Evolutionary conservation across 1,284 basidiomycete genomes (phyloP).

Genomic region (Austroboletus olivaceoglutinosus): DNA sequence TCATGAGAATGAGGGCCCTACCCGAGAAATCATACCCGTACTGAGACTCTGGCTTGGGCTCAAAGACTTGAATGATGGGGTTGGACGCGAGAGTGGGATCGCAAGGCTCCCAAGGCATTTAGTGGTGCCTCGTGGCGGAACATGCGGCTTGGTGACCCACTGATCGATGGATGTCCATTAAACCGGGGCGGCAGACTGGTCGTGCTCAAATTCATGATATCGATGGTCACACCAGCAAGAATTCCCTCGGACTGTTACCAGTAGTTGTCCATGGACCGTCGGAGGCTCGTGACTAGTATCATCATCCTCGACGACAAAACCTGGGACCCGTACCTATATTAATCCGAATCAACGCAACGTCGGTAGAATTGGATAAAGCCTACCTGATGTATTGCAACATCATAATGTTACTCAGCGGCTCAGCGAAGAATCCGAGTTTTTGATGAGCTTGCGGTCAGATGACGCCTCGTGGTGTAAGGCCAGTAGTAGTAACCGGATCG

Average conservation of each 20-base stretch:
- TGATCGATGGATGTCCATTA: slow-evolving; percentile 13
- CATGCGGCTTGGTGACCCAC: slow-evolving; percentile 18
- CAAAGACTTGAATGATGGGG: slow-evolving; percentile 2
- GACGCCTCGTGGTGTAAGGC: slow-evolving; percentile 13
- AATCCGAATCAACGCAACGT: slow-evolving; percentile 3
- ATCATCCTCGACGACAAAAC: slow-evolving; percentile 6
- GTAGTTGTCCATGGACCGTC: slow-evolving; percentile 3
- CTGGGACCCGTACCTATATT: background rate
- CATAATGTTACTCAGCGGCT: slow-evolving; percentile 1
- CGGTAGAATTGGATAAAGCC: slow-evolving; percentile 8
- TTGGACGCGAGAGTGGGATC: background rate
- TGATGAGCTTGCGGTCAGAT: background rate
- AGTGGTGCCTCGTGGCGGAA: slow-evolving; percentile 24
- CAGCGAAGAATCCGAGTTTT: slow-evolving; percentile 1
- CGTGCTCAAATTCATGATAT: background rate
- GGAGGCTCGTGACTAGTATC: background rate
- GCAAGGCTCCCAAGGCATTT: slow-evolving; percentile 5
- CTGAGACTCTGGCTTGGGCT: background rate
- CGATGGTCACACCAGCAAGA: slow-evolving; percentile 6
- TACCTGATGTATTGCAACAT: slow-evolving; percentile 16
- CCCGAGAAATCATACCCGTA: background rate
- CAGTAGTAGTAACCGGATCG: background rate
- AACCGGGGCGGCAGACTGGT: background rate
- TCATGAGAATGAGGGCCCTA: background rate
- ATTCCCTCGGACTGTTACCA: slow-evolving; percentile 8